A percentile compares a stretch with the other conserved stretches of the same genome.
phyloP scores from a whole-genome alignment of 106 monocot species.

The Dioscorea zingiberensis region DNA sequence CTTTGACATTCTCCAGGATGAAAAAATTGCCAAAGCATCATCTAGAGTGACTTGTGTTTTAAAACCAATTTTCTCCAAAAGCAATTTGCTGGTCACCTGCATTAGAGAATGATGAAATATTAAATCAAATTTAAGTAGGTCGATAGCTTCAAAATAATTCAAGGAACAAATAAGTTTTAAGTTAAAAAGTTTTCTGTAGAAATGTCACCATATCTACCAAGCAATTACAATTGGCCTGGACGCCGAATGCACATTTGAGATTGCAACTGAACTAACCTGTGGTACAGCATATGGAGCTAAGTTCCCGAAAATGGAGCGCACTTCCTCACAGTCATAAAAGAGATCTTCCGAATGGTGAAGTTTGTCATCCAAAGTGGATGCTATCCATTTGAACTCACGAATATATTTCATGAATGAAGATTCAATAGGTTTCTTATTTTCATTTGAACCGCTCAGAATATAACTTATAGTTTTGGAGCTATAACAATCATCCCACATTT shows the following conservation, averaged over 20 bases:
- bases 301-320: conserved; percentile 61
- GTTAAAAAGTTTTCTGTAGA: neutral
- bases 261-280: conserved; percentile 34
- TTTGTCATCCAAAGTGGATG: conserved; percentile 52
- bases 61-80: conserved; percentile 74
- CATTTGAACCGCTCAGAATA: conserved; percentile 7
- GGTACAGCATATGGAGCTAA: conserved; percentile 81
- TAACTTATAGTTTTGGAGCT: conserved; percentile 25
- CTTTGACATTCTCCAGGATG: conserved; percentile 33
- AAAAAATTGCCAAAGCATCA: conserved; percentile 63
- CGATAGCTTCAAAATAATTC: too few species aligned
- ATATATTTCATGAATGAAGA: conserved; percentile 70
- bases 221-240: too few species aligned
- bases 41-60: conserved; percentile 64
- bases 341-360: conserved; percentile 72
- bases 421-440: conserved; percentile 19
- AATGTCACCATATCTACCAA: neutral
- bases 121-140: neutral
- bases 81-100: conserved; percentile 73
- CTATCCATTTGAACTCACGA: conserved; percentile 56
- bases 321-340: conserved; percentile 68
- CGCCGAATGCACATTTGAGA: too few species aligned
- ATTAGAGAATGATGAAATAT: neutral
- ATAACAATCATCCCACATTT: conserved; percentile 86
- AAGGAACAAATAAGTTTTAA: neutral